Evolutionary conservation across 2,329 filamentous ascomycete species (phyloP), one percentile per base, ranked within the genome.

Genomic region (Alternaria gansuensis): DNA sequence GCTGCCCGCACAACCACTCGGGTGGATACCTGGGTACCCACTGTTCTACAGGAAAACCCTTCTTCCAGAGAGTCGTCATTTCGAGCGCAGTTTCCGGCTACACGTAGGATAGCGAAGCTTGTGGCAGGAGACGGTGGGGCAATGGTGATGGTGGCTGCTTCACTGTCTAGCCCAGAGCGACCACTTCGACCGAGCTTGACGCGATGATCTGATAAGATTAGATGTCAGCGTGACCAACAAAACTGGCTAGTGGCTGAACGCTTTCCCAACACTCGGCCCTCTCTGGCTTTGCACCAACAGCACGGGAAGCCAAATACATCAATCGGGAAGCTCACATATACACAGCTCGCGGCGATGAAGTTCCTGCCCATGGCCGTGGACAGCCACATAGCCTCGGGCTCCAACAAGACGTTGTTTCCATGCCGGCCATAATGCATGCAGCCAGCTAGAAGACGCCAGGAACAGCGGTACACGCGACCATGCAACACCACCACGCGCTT

Each of bases 121-220:
- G 44, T 34, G 23, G 44, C 44, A 46, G 21, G 31, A 29, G 28
- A 39, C 10, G 41, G 48, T 34, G 46, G 37, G 43, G 43, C 43
- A 39, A 26, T 51, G 34, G 54, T 45, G 54, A 57, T 48, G 24
- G 54, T 54, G 54, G 54, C 54, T 60, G 54, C 31, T 36, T 53
- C 54, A 53, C 54, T 5, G 10, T 26, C 28, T 29, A 44, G 23
- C 36, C 33, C 34, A 29, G 46, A 49, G 13, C 37, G 9, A 23
- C 17, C 37, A 48, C 31, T 13, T 56, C 31, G 17, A 37, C 40
- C 43, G 55, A 58, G 43, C 1, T 11, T 49, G 34, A 17, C 41
- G 43, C 55, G 61, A 59, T 55, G 37, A 63, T 63, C 58, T 53
- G 61, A 63, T 63, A 58, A 63, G 61, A 63, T 63, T 63, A 61